Conservation (phyloP, 2,329 filamentous ascomycete species). For the Beauveria brongniartii region DNA sequence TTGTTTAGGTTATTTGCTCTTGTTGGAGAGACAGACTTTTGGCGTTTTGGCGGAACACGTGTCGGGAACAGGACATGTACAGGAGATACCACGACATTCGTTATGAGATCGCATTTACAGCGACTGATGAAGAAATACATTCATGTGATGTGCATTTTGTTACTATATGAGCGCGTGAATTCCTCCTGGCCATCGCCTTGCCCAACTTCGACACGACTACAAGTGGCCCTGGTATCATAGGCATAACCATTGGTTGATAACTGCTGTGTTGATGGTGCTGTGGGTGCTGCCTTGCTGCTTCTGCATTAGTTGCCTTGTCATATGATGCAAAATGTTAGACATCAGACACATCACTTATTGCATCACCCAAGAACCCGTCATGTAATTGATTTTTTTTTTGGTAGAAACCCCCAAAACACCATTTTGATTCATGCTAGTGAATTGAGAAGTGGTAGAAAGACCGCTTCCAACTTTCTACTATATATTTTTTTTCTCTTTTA, state of each 20-base stretch:
- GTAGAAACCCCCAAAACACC: conserved; percentile 34
- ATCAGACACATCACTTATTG: neutral
- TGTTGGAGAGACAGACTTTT: neutral
- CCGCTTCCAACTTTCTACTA: conserved; percentile 5
- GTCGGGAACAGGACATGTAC: neutral
- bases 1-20: neutral
- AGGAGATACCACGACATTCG: conserved; percentile 8
- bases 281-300: too few species aligned
- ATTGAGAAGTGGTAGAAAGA: conserved; percentile 19
- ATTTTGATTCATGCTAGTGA: conserved; percentile 35
- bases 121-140: neutral
- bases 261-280: too few species aligned
- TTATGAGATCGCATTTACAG: conserved; percentile 6
- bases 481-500: conserved; percentile 1
- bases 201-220: too few species aligned
- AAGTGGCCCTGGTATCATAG: too few species aligned
- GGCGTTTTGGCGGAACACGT: neutral
- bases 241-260: too few species aligned
- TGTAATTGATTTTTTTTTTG: conserved; percentile 17
- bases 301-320: too few species aligned
- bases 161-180: too few species aligned
- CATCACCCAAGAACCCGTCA: conserved; percentile 1
- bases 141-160: neutral
- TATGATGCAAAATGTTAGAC: too few species aligned
- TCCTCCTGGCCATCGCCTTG: too few species aligned